Evolutionary conservation across 176 grass and related monocot genomes (phyloP).

Genomic region (Neostapfia colusana): DNA sequence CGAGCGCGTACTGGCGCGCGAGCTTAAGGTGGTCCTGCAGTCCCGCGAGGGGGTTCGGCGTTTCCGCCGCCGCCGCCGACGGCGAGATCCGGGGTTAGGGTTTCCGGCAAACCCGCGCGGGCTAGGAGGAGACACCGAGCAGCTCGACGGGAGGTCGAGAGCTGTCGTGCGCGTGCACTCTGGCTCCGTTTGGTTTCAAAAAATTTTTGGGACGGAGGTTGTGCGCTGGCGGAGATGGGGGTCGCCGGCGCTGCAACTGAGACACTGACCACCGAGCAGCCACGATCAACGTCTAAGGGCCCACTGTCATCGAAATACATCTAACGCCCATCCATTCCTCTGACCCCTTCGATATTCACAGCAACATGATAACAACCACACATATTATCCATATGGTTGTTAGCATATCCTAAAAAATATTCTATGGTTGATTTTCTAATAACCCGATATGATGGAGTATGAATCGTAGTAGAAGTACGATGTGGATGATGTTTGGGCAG

Average conservation of each 20-base stretch:
- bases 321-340: no score
- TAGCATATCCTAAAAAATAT: no score
- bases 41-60: conserved; percentile 74
- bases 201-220: neutral
- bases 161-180: neutral
- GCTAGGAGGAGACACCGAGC: conserved; percentile 2
- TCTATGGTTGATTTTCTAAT: no score
- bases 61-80: conserved; percentile 12
- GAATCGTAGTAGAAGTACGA: no score
- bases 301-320: neutral
- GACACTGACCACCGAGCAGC: conserved; percentile 22
- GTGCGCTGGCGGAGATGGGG: neutral
- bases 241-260: neutral
- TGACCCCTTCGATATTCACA: no score
- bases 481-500: no score
- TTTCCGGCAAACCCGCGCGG: neutral
- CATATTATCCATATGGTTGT: no score
- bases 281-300: neutral
- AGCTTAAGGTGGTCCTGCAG: conserved; percentile 98
- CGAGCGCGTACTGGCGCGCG: conserved; percentile 87
- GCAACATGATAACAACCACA: no score
- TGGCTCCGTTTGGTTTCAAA: conserved; percentile 32
- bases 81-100: conserved; percentile 30
- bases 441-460: no score
- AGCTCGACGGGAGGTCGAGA: neutral